phyloP scores from a whole-genome alignment of 768 basidiomycete species.

The Nidula microcarpa region DNA sequence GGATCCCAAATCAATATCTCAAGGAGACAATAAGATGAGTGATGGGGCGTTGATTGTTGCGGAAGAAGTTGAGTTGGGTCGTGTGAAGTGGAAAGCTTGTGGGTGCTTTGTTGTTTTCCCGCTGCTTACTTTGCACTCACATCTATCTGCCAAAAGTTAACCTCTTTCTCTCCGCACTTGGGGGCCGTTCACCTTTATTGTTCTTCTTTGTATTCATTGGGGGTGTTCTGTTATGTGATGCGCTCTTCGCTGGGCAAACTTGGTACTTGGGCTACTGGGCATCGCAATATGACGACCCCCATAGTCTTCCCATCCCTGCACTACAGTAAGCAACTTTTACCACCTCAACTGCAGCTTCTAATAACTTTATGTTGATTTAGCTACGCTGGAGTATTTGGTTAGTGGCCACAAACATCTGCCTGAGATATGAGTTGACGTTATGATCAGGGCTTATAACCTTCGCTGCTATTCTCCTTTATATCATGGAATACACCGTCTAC shows the following conservation, averaged over 20 bases:
- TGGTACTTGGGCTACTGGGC: slow-evolving; percentile 47
- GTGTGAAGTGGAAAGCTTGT: slow-evolving; percentile 49
- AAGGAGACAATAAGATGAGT: background rate
- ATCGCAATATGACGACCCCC: slow-evolving; percentile 31
- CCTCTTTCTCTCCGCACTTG: slow-evolving; percentile 30
- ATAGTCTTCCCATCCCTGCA: slow-evolving; percentile 27
- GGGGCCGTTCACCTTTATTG: slow-evolving; percentile 23
- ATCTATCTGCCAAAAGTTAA: slow-evolving; percentile 16
- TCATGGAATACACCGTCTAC: background rate
- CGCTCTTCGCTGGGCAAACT: slow-evolving; percentile 25
- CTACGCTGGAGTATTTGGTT: no score
- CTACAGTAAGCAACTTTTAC: slow-evolving; percentile 23
- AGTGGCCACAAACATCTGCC: no score
- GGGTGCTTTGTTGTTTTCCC: slow-evolving; percentile 9
- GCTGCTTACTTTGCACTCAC: background rate
- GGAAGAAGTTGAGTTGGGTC: slow-evolving; percentile 61
- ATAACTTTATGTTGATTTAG: no score
- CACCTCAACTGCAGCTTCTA: no score
- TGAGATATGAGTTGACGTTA: no score
- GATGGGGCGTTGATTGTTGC: slow-evolving; percentile 58
- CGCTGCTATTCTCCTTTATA: background rate
- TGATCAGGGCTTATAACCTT: background rate
- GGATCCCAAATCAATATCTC: background rate
- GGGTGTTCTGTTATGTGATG: slow-evolving; percentile 20
- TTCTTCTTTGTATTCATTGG: slow-evolving; percentile 27